Percentiles rank a stretch among this genome's conserved stretches.
These are phyloP conservation scores for Blechomonas ayalai DNA, from an alignment of 208 protist genomes.

Conservation along the genomic window DNA sequence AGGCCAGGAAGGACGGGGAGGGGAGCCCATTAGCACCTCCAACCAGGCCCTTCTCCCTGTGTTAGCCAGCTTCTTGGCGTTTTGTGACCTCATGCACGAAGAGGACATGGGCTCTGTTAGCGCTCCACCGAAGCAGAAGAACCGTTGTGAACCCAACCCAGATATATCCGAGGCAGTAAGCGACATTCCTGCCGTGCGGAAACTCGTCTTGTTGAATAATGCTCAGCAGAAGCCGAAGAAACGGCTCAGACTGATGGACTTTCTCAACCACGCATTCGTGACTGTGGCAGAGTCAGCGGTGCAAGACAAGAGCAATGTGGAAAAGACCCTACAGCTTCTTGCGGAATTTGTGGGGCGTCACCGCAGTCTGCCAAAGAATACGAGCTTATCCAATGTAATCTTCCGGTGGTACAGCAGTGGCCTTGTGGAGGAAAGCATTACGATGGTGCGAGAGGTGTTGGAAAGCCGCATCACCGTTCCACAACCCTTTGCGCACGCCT, in stretches of 20 bases:
- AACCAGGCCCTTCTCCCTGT: no score
- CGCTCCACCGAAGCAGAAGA: no score
- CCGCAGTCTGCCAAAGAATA: slow-evolving; percentile 39
- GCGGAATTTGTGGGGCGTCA: slow-evolving; percentile 40
- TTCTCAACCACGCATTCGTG: slow-evolving; percentile 62
- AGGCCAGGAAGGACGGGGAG: no score
- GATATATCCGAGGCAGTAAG: slow-evolving; percentile 37
- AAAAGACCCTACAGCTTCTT: slow-evolving; percentile 23
- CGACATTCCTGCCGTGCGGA: slow-evolving; percentile 30
- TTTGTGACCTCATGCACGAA: no score
- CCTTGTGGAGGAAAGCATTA: slow-evolving; percentile 16
- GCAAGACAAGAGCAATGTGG: slow-evolving; percentile 2
- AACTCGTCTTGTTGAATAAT: slow-evolving; percentile 57
- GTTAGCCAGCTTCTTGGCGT: no score
- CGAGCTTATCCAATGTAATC: slow-evolving; percentile 44
- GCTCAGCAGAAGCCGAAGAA: slow-evolving; percentile 27
- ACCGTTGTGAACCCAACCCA: slow-evolving; percentile 17
- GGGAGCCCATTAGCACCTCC: no score
- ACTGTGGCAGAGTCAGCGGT: slow-evolving; percentile 21
- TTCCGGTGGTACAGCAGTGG: slow-evolving; percentile 37
- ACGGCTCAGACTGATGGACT: slow-evolving; percentile 38
- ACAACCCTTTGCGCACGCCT: slow-evolving; percentile 8
- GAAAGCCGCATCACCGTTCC: slow-evolving; percentile 9
- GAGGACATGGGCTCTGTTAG: no score
- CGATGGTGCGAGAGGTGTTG: slow-evolving; percentile 21